Evolutionary conservation across 2,329 filamentous ascomycete genomes (phyloP).

Genomic region (Emmonsiellopsis sp.): DNA sequence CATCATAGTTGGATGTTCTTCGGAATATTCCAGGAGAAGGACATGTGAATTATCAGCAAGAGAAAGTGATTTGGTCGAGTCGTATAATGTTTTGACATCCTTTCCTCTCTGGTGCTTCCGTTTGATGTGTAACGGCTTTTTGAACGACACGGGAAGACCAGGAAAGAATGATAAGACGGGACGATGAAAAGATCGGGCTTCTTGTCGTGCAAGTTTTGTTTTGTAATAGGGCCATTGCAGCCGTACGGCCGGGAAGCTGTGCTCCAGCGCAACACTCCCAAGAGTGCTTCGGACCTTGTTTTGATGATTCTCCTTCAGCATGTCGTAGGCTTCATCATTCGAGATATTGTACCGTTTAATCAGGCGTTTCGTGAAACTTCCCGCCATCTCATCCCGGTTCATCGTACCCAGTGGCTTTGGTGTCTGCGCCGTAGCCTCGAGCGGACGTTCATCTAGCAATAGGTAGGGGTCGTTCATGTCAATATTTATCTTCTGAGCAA

Average conservation of each 20-base stretch:
- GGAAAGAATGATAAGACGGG: slow-evolving; percentile 66
- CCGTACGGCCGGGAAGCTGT: slow-evolving; percentile 83
- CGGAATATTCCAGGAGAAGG: slow-evolving; percentile 88
- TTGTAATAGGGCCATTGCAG: slow-evolving; percentile 95
- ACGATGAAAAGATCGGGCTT: slow-evolving; percentile 76
- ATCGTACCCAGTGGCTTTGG: slow-evolving; percentile 27
- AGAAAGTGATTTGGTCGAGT: slow-evolving; percentile 70
- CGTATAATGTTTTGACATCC: slow-evolving; percentile 68
- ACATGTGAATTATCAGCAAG: slow-evolving; percentile 82
- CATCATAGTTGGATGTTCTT: slow-evolving; percentile 82
- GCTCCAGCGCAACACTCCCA: slow-evolving; percentile 85
- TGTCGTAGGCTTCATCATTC: slow-evolving; percentile 91
- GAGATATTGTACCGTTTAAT: slow-evolving; percentile 86
- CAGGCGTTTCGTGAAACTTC: slow-evolving; percentile 63
- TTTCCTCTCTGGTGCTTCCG: slow-evolving; percentile 75
- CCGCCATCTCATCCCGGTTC: slow-evolving; percentile 52
- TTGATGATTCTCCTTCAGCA: slow-evolving; percentile 92
- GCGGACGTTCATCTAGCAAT: slow-evolving; percentile 68
- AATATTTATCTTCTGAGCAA: slow-evolving; percentile 70
- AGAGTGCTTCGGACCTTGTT: slow-evolving; percentile 91
- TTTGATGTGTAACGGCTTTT: slow-evolving; percentile 64
- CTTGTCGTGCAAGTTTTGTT: slow-evolving; percentile 63
- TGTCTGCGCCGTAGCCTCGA: slow-evolving; percentile 51
- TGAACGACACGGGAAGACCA: slow-evolving; percentile 62
- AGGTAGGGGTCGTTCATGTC: slow-evolving; percentile 85